Base-by-base conservation (phyloP, 164 flowering plant species). In the Liquidambar formosana region DNA sequence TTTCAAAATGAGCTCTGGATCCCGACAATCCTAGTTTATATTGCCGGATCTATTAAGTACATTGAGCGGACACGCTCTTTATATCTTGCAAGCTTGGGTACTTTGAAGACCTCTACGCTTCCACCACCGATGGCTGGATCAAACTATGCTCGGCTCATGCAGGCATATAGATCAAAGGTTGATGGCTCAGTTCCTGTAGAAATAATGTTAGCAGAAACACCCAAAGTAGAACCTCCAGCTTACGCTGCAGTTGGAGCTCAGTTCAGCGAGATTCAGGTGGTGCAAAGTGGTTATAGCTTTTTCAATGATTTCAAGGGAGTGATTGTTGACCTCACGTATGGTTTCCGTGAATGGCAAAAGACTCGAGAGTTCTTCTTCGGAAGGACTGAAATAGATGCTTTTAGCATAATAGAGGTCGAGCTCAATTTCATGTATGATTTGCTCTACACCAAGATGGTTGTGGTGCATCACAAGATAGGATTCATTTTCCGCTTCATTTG, bases 341-440 rank as follows among this genome's bases (percentile, higher is more conserved):
- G 60, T 14, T 56, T 56, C 47, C 62, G 53, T 4, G 63, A 71
- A 22, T 26, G 67, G 6, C 43, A 63, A 11, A 16, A 57, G 57
- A 65, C 60, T n/a, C 26, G 47, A 8, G 8, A 43, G 43, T 63
- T 54, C 52, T 70, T 70, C 62, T 6, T n/a, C 6, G 18, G 25
- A 12, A 15, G 9, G 10, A 3, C 8, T 16, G 15, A 45, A 13
- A 15, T 16, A 16, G 33, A 27, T 0, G 63, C 68, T 44, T 71
- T 38, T 14, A 25, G 27, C 11, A 23, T 71, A 1, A 11, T 71
- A 0, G 63, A 63, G 46, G 44, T 64, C 18, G 73, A 71, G 27
- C 73, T 71, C 57, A 52, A 57, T 13, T 61, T 66, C 21, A 22
- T 72, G 26, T 72, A 66, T 21, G 70, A 65, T 0, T 44, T 58